A percentile compares a stretch with the other conserved stretches of the same genome.
Evolutionary conservation across 768 basidiomycete species (phyloP).

Genomic region (Clathrus columnatus): DNA sequence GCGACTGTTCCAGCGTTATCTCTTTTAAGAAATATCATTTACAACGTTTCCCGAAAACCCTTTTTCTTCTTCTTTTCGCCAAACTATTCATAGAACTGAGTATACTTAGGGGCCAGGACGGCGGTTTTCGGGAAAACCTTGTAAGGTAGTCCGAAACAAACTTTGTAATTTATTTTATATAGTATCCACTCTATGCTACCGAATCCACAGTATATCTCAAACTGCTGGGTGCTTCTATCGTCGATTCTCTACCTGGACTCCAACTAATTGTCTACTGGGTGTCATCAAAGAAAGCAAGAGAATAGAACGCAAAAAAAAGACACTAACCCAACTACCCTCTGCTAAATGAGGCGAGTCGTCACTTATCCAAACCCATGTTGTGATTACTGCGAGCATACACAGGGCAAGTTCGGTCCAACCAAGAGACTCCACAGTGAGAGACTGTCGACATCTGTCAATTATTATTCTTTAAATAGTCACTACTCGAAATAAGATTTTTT

Average conservation of each 20-base stretch:
- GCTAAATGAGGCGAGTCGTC: slow-evolving; percentile 21
- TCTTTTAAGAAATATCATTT: slow-evolving; percentile 4
- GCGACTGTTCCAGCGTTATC: slow-evolving; percentile 3
- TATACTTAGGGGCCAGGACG: too few relatives aligned
- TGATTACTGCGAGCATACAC: slow-evolving; percentile 44
- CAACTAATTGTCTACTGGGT: background rate
- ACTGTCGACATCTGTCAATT: slow-evolving; percentile 52
- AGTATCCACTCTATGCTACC: background rate
- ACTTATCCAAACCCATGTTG: slow-evolving; percentile 47
- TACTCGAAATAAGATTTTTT: too few relatives aligned
- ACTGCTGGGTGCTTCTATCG: background rate
- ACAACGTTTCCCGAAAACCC: too few relatives aligned
- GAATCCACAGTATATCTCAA: background rate
- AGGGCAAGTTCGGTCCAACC: slow-evolving; percentile 71
- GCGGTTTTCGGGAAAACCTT: too few relatives aligned
- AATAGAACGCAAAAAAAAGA: background rate
- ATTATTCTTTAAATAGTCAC: background rate
- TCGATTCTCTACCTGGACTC: background rate
- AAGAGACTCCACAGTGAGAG: slow-evolving; percentile 62
- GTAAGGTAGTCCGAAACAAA: too few relatives aligned
- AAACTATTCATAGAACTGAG: too few relatives aligned
- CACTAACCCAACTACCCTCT: slow-evolving; percentile 28
- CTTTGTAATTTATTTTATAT: background rate
- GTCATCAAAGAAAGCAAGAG: background rate
- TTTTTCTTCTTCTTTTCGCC: background rate